Evolutionary conservation across 202 grass and related monocot species (phyloP), one percentile per base, ranked within the genome.

Genomic region (Digitaria exilis): DNA sequence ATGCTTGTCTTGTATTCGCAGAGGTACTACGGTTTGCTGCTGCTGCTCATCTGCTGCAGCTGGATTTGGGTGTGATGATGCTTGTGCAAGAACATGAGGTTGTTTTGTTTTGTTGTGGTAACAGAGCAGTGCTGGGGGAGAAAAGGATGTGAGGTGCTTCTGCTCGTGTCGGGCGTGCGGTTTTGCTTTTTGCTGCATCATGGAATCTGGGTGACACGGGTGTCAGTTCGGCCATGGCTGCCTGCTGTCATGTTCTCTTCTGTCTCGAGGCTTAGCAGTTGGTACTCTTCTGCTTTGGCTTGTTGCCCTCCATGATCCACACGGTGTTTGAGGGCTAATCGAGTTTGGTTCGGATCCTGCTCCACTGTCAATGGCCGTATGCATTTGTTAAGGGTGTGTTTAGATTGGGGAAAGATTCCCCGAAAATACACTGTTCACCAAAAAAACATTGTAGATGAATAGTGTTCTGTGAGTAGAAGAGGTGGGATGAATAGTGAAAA

Each of bases 221-320:
- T 79, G 80, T 87, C 79, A 83, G 79, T 71, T 82, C 14, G 17
- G 75, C 86, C 73, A 72, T 87, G 73, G 84, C 31, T 67, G 63
- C 60, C 60, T 63, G 63, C 39, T 45, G 50, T 76, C 72, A 52
- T 87, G 39, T 44, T 79, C 24, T 80, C 69, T 67, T 59, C 4
- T 59, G 56, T 16, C 54, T 29, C 6, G 12, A 29, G 57, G 24
- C 11, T 54, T 49, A 50, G 37, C 37, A 39, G 6, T 21, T 19
- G 0, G 50, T 52, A 52, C 4, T 60, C 4, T 60, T 11, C 12
- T 60, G 4, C 25, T 60, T 60, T 60, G 57, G 25, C 57, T 29
- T 60, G 57, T 60, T 60, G 57, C 57, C 11, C 56, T 59, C 24
- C 56, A 15, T 29, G 10, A 24, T 11, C 56, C 11, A 59, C 3